A percentile compares a stretch with the other conserved stretches of the same genome.
Evolutionary conservation across 495 filamentous ascomycete species (phyloP).

Genomic region (Penicillium taxi): DNA sequence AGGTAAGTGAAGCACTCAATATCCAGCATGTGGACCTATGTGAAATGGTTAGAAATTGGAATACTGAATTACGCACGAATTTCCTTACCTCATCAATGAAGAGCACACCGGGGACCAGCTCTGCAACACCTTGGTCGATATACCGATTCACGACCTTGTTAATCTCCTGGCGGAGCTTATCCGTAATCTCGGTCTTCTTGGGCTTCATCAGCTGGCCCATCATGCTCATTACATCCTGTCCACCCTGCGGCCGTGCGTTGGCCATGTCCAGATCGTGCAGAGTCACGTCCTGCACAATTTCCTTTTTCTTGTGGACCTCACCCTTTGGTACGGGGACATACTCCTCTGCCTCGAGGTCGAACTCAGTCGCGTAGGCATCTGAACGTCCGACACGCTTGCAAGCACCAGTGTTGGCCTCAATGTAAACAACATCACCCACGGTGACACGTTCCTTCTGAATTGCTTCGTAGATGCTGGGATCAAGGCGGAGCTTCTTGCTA

Average conservation of each 20-base stretch:
- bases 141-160: slow-evolving; percentile 98
- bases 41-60: not conserved
- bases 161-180: slow-evolving; percentile 90
- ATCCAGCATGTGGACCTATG: slow-evolving; percentile 96
- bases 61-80: not conserved
- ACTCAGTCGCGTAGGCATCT: slow-evolving; percentile 95
- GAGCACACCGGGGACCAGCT: slow-evolving; percentile 91
- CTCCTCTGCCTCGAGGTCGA: slow-evolving; percentile 96
- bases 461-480: slow-evolving; percentile 97
- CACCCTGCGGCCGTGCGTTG: slow-evolving; percentile 87
- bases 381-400: slow-evolving; percentile 93
- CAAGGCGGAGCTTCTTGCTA: slow-evolving; percentile 91
- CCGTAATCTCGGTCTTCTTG: slow-evolving; percentile 96
- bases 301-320: slow-evolving; percentile 99
- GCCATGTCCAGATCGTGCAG: slow-evolving; percentile 94
- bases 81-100: slow-evolving; percentile 91
- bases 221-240: slow-evolving; percentile 99
- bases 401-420: slow-evolving; percentile 95
- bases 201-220: slow-evolving; percentile 99
- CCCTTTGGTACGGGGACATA: slow-evolving; percentile 98
- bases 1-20: slow-evolving; percentile 98
- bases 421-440: slow-evolving; percentile 95
- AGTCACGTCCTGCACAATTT: slow-evolving; percentile 98
- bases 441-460: slow-evolving; percentile 97
- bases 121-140: slow-evolving; percentile 96